These are phyloP conservation scores for Aureobasidium mangrovei DNA, from an alignment of 2,329 filamentous ascomycete genomes.

Conservation along the genomic window DNA sequence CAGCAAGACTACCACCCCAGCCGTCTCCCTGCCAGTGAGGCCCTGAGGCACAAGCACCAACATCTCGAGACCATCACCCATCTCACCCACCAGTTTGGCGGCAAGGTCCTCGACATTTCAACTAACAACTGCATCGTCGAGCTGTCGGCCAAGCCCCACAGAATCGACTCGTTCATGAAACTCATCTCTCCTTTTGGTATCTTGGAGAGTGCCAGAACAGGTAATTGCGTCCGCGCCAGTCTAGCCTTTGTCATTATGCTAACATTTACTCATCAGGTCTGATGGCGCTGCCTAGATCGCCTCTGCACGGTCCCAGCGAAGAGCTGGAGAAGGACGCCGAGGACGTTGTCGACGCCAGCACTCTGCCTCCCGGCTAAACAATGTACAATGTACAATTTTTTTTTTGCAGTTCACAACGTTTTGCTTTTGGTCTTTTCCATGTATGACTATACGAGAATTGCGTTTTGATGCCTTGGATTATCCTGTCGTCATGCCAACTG, in stretches of 20 bases:
- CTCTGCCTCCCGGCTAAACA: slow-evolving; percentile 76
- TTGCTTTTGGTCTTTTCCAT: slow-evolving; percentile 4
- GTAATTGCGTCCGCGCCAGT: slow-evolving; percentile 27
- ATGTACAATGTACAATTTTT: slow-evolving; percentile 4
- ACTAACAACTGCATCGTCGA: slow-evolving; percentile 98
- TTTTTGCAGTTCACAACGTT: slow-evolving; percentile 1
- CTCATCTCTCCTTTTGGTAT: slow-evolving; percentile 91
- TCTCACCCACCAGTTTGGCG: slow-evolving; percentile 93
- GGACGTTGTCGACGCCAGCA: slow-evolving; percentile 89
- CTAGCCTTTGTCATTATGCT: slow-evolving; percentile 13
- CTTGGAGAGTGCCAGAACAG: slow-evolving; percentile 88
- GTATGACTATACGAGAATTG: slow-evolving; percentile 8
- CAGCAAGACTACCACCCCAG: slow-evolving; percentile 75
- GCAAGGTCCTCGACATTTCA: slow-evolving; percentile 95
- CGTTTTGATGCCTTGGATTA: neutral
- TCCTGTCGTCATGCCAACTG: neutral
- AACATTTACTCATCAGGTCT: slow-evolving; percentile 47
- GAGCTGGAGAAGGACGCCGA: slow-evolving; percentile 71
- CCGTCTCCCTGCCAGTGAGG: slow-evolving; percentile 76
- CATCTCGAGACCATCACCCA: slow-evolving; percentile 95
- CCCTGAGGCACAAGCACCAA: slow-evolving; percentile 92
- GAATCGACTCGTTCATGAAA: slow-evolving; percentile 98
- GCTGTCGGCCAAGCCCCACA: slow-evolving; percentile 81
- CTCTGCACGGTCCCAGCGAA: slow-evolving; percentile 66
- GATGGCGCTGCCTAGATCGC: slow-evolving; percentile 92